Base-by-base conservation (phyloP, 2,329 filamentous ascomycete genomes). In the Proliferodiscus dingleyae region DNA sequence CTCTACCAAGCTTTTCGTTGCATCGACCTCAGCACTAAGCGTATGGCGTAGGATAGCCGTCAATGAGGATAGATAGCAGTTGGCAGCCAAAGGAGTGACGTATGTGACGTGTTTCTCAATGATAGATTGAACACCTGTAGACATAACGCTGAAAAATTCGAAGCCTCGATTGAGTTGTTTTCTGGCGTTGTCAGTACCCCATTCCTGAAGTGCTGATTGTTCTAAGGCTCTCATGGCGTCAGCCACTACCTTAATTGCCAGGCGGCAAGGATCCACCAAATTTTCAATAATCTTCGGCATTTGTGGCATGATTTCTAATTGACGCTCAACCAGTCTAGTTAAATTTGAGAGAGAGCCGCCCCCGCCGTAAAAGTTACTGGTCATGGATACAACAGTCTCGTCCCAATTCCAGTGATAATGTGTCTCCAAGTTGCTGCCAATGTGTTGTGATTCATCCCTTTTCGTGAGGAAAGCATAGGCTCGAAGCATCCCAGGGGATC, bases 41-140 rank as follows among this genome's bases (percentile, higher is more conserved):
- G 66, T 66, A 7, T 61, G 42, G 29, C 64, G 69, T 16, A 77
- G 61, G 7, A 80, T 68, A 4, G 69, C 66, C 5, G 69, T 64
- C 19, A 80, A 63, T 11, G 65, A 63, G 2, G 54, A 53, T 15
- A 79, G 62, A 41, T 62, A 51, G n/a, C 41, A 37, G 10, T 70
- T 54, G 1, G 72, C 68, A 22, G 66, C 68, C 2, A 80, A 75
- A 11, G 64, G 63, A 11, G 65, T 66, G 15, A 83, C 64, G 39
- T 68, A 68, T 8, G 75, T 79, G 33, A 76, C 69, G 45, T 74
- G 72, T 54, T 78, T 81, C 23, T 80, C 76, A 34, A 81, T 71
- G 44, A 75, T 68, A 3, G 54, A 53, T 3, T 66, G 65, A 13
- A 82, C 56, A 4, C 68, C 68, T 5, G 55, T 55, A 1, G 73